Percentiles rank a stretch among this genome's conserved stretches.
phyloP scores from a whole-genome alignment of 164 flowering plant genomes.

The Vitis vinifera region DNA sequence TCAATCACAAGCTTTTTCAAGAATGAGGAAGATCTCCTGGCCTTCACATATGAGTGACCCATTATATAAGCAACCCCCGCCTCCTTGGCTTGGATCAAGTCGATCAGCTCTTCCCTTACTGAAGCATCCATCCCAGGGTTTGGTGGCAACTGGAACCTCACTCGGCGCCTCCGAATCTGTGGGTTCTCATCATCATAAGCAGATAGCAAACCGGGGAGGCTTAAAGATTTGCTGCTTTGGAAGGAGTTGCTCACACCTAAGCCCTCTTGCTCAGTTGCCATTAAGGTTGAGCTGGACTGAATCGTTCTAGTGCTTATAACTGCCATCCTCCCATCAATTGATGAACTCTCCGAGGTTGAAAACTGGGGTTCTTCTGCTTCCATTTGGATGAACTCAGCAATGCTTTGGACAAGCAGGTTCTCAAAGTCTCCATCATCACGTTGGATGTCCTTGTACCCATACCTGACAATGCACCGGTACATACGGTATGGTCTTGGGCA shows the following conservation, averaged over 20 bases:
- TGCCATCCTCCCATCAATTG: constrained; percentile 60
- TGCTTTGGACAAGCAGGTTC: constrained; percentile 68
- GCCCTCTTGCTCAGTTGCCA: constrained; percentile 32
- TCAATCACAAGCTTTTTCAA: constrained; percentile 42
- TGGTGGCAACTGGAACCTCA: constrained; percentile 42
- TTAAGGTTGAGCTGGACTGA: constrained; percentile 32
- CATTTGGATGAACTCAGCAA: constrained; percentile 89
- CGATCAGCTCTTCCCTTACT: constrained; percentile 47
- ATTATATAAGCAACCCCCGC: constrained; percentile 56
- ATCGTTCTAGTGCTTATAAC: constrained; percentile 41
- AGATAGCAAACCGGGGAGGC: constrained; percentile 38
- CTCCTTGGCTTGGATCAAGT: constrained; percentile 47
- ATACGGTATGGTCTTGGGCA: constrained; percentile 85
- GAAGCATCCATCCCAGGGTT: constrained; percentile 42
- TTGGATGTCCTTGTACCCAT: constrained; percentile 84
- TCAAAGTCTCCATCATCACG: constrained; percentile 81
- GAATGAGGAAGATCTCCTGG: constrained; percentile 38
- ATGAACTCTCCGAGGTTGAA: constrained; percentile 33
- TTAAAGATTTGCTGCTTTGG: constrained; percentile 42
- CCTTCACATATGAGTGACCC: constrained; percentile 56
- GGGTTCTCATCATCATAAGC: constrained; percentile 44
- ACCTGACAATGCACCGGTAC: constrained; percentile 89
- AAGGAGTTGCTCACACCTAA: constrained; percentile 19
- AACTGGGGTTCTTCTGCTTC: constrained; percentile 68
- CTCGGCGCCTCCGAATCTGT: constrained; percentile 38